Conservation (phyloP, 139 green algal genomes). For the Tetradesmus obliquus region DNA sequence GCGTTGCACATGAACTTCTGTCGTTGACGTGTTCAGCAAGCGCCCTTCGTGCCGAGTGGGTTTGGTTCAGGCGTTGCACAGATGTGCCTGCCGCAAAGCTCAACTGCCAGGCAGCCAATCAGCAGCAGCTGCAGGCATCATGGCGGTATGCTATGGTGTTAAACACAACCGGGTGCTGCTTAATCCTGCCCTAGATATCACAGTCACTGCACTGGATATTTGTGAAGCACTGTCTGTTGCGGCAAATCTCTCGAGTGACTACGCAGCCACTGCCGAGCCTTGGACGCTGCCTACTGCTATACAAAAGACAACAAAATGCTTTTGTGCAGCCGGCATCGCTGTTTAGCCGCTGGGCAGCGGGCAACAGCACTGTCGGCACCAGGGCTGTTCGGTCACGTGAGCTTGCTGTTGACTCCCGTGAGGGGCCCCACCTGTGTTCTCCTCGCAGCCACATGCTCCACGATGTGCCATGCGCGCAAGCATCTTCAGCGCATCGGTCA, state of each 20-base stretch:
- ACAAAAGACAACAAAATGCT: not conserved
- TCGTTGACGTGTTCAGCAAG: no score
- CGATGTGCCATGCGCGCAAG: conserved; percentile 75
- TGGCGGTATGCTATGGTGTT: not conserved
- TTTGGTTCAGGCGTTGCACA: no score
- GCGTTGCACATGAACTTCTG: no score
- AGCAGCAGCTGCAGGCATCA: not conserved
- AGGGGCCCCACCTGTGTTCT: conserved; percentile 81
- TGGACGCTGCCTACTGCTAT: not conserved
- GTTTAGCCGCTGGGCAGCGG: not conserved
- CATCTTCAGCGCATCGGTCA: conserved; percentile 94
- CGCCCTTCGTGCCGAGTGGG: no score
- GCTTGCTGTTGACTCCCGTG: not conserved
- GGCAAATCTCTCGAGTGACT: not conserved
- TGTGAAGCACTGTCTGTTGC: not conserved
- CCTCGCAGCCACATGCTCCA: conserved; percentile 95
- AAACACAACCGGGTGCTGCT: no score
- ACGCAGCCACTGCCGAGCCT: not conserved
- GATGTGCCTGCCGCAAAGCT: no score
- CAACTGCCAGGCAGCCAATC: not conserved
- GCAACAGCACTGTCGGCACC: not conserved
- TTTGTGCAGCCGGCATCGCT: no score
- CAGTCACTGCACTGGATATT: not conserved
- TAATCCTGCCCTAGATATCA: not conserved
- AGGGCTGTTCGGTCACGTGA: not conserved